Evolutionary conservation across 768 basidiomycete genomes (phyloP), one percentile per base, ranked within the genome.

Genomic region (Boletus eberwhitei): DNA sequence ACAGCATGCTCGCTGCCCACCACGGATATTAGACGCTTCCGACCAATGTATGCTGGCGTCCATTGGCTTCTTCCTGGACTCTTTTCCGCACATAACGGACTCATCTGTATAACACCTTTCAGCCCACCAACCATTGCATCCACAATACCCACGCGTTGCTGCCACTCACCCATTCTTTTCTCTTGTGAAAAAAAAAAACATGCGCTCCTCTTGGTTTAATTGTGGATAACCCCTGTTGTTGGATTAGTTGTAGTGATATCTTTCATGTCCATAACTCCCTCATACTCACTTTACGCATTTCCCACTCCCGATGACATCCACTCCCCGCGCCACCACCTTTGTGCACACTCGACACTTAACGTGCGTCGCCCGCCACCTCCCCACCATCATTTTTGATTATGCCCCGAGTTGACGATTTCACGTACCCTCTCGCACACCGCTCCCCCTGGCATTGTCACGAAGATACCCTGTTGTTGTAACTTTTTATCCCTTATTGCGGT

Each of bases 31-130:
- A 72, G 65, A 59, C 40, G 49, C 48, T 48, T 57, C 46, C 35
- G 38, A 57, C 69, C 71, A 70, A 71, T 71, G 69, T 49, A 71
- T 72, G 69, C 69, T 65, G 69, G 69, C 71, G 63, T 71, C 56
- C 65, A 66, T 68, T 68, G 70, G 65, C 67, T 52, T 49, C 59
- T 39, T 57, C 58, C 56, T 60, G 66, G 67, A 68, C 66, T 53
- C 49, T 58, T 58, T 19, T 55, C 58, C 56, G 55, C 57, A 64
- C 54, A 59, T 51, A 36, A 67, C 54, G 63, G 65, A 67, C 64
- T 50, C 64, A 59, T 59, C 58, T 72, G 71, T 72, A 72, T 53
- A 65, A 58, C 60, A 72, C 37, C 56, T 22, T 50, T 61, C 50
- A 57, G 49, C 43, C 32, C 56, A 57, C 55, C 62, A 52, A 46